These are phyloP conservation scores for Elsinoe fawcettii DNA, from an alignment of 2,329 filamentous ascomycete genomes.

Conservation along the genomic window DNA sequence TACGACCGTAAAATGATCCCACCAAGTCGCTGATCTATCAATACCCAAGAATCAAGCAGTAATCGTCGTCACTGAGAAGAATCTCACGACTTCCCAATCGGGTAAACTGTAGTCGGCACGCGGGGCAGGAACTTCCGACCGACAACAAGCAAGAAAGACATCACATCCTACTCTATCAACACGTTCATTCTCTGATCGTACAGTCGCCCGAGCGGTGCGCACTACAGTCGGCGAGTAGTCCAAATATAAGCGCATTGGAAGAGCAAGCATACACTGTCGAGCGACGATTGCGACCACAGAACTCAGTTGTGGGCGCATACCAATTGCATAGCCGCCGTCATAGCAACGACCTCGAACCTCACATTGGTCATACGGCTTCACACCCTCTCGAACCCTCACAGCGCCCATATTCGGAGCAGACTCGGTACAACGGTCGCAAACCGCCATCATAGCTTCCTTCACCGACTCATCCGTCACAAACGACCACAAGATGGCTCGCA, in stretches of 20 bases:
- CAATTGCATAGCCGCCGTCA: too few relatives aligned
- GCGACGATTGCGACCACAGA: too few relatives aligned
- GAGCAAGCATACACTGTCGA: background rate
- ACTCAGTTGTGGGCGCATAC: too few relatives aligned
- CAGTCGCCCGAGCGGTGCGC: background rate
- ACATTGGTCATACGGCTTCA: background rate
- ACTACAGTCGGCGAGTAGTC: background rate
- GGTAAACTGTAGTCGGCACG: slow-evolving; percentile 1
- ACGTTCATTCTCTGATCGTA: background rate
- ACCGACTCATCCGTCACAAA: slow-evolving; percentile 8
- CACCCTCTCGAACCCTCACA: background rate
- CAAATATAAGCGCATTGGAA: background rate
- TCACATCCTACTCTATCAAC: background rate
- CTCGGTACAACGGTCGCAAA: slow-evolving; percentile 2
- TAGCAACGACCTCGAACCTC: background rate
- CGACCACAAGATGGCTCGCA: slow-evolving; percentile 15
- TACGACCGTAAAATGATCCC: too few relatives aligned
- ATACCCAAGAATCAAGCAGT: background rate
- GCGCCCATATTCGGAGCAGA: background rate
- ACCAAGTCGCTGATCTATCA: too few relatives aligned
- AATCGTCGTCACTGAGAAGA: background rate
- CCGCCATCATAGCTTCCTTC: slow-evolving; percentile 12
- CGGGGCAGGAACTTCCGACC: slow-evolving; percentile 2
- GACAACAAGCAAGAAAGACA: background rate
- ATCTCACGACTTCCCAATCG: slow-evolving; percentile 1